These are phyloP conservation scores for Backusella tuberculispora DNA, from an alignment of 192 early-diverging fungal species.

Conservation along the genomic window DNA sequence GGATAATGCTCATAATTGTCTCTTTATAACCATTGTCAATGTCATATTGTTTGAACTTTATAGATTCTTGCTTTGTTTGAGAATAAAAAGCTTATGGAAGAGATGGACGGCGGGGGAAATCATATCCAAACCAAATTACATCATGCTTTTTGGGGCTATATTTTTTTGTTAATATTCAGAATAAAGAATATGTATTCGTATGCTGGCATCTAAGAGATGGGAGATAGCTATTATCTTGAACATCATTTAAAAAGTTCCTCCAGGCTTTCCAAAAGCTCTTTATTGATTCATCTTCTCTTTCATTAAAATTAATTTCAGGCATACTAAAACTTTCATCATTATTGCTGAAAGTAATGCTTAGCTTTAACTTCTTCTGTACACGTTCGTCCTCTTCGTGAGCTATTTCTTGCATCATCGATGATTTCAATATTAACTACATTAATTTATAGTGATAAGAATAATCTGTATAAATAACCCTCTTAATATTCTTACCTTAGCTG, in stretches of 20 bases:
- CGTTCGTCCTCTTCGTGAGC: background rate
- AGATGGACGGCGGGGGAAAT: too few relatives aligned
- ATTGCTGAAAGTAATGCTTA: background rate
- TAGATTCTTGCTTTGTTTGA: too few relatives aligned
- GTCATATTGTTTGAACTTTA: too few relatives aligned
- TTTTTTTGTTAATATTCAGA: conserved; percentile 15
- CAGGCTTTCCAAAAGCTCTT: background rate
- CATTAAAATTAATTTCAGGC: background rate
- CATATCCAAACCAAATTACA: too few relatives aligned
- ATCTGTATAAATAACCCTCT: conserved; percentile 2
- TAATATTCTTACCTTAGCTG: too few relatives aligned
- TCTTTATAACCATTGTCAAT: too few relatives aligned
- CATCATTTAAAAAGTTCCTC: conserved; percentile 1
- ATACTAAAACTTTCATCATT: background rate
- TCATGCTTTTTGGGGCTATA: too few relatives aligned
- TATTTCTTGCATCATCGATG: conserved; percentile 11
- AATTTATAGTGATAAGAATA: conserved; percentile 5
- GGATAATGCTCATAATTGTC: too few relatives aligned
- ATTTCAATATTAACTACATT: conserved; percentile 7
- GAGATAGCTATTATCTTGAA: background rate
- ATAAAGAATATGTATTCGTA: conserved; percentile 13
- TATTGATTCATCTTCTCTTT: background rate
- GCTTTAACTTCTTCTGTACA: conserved; percentile 7
- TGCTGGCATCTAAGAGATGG: background rate
- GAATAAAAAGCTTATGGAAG: too few relatives aligned